Percentiles rank a stretch among this genome's conserved stretches.
These are phyloP conservation scores for Vitis labrusca DNA, from an alignment of 164 flowering plant species.

Conservation along the genomic window DNA sequence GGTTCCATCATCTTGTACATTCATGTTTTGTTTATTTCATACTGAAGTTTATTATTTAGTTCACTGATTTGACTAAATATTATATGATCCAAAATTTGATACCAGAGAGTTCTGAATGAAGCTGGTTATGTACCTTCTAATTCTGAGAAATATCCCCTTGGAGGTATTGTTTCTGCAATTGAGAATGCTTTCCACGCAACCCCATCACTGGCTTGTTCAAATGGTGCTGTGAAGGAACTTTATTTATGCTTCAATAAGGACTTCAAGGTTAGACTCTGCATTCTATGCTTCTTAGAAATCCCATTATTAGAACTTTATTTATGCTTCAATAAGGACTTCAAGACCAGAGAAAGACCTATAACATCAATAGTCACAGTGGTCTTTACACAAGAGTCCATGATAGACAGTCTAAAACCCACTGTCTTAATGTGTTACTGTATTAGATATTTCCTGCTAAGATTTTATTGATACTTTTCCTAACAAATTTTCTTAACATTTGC, in stretches of 20 bases:
- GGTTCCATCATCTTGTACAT: too few relatives aligned
- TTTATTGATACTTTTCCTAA: too few relatives aligned
- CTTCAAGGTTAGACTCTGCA: slow-evolving; percentile 55
- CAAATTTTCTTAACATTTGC: too few relatives aligned
- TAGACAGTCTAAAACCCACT: too few relatives aligned
- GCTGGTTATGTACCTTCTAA: slow-evolving; percentile 82
- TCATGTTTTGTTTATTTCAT: neutral
- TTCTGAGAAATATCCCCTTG: slow-evolving; percentile 69
- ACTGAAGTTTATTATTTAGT: neutral
- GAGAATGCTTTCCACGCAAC: slow-evolving; percentile 71
- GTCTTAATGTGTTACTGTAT: too few relatives aligned
- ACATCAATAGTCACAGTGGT: too few relatives aligned
- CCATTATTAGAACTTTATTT: slow-evolving; percentile 44
- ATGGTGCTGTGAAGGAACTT: slow-evolving; percentile 73
- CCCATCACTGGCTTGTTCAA: slow-evolving; percentile 57
- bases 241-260: slow-evolving; percentile 79
- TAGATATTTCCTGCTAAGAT: too few relatives aligned
- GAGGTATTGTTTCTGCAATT: slow-evolving; percentile 73
- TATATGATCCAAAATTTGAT: slow-evolving; percentile 1
- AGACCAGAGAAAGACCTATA: neutral
- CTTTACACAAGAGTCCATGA: too few relatives aligned
- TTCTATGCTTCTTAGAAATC: neutral
- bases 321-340: slow-evolving; percentile 85
- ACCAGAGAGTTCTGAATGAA: slow-evolving; percentile 61
- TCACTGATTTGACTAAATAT: neutral